phyloP scores from a whole-genome alignment of 169 alveolate species.

The Theileria parva region DNA sequence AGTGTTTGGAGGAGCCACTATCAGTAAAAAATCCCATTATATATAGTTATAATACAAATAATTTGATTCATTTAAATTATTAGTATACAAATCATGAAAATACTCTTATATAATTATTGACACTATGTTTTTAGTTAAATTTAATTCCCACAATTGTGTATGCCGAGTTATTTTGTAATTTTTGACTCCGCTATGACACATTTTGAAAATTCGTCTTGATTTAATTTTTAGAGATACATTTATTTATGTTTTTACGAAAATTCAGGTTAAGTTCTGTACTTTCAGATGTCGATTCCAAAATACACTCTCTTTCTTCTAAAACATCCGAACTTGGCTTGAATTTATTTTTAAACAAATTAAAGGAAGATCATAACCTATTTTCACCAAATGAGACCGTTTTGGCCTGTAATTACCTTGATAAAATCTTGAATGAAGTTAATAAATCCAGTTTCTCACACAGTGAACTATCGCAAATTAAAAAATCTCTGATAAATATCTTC shows the following conservation, averaged over 20 bases:
- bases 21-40: slow-evolving; percentile 19
- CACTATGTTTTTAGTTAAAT: neutral
- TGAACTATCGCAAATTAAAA: neutral
- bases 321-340: neutral
- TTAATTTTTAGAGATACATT: neutral
- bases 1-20: slow-evolving; percentile 5
- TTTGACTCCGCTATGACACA: neutral
- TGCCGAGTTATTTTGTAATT: neutral
- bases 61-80: neutral
- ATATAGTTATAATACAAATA: neutral
- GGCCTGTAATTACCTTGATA: slow-evolving; percentile 22
- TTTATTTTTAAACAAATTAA: neutral
- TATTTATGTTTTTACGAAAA: slow-evolving; percentile 1
- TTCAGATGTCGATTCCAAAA: neutral
- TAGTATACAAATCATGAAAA: neutral
- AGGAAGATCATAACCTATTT: slow-evolving; percentile 10
- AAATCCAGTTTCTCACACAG: neutral
- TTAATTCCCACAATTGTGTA: slow-evolving; percentile 4
- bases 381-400: slow-evolving; percentile 37
- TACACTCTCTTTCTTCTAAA: neutral
- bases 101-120: neutral
- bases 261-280: neutral
- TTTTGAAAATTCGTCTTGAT: neutral
- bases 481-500: slow-evolving; percentile 3
- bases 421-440: neutral